Conservation (phyloP, 1,139 yeast genomes). For the Blastobotrys persicus region DNA sequence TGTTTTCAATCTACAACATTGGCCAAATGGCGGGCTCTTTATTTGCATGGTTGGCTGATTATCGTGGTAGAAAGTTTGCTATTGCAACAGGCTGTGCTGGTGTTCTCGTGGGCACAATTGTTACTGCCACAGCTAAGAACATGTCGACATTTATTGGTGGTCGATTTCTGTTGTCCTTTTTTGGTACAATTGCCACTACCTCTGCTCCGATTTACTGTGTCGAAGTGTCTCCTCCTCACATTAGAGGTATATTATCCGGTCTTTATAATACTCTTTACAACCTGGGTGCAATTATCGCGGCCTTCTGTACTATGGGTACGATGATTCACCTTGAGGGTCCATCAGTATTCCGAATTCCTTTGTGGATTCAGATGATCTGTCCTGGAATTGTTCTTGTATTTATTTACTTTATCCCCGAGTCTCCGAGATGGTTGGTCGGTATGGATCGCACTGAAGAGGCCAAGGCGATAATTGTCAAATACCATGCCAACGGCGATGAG, state of each 20-base stretch:
- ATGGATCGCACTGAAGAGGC: constrained; percentile 46
- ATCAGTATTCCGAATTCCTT: constrained; percentile 15
- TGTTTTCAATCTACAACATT: constrained; percentile 22
- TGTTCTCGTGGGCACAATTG: constrained; percentile 21
- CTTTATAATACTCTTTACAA: constrained; percentile 18
- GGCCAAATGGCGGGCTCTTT: constrained; percentile 26
- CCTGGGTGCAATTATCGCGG: constrained; percentile 20
- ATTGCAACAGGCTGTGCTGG: constrained; percentile 21
- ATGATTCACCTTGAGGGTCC: constrained; percentile 9
- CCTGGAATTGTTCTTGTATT: constrained; percentile 11
- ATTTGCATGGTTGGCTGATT: constrained; percentile 18
- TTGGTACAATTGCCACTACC: constrained; percentile 14
- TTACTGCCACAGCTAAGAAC: constrained; percentile 17
- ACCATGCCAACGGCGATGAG: constrained; percentile 10
- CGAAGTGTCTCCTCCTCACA: constrained; percentile 37
- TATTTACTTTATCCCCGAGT: constrained; percentile 54
- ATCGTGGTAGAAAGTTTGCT: constrained; percentile 19
- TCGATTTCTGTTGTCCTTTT: constrained; percentile 20
- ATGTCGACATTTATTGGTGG: constrained; percentile 15
- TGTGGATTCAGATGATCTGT: constrained; percentile 19
- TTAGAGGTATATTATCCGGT: constrained; percentile 41
- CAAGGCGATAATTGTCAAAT: constrained; percentile 33
- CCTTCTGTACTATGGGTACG: constrained; percentile 17
- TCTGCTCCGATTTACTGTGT: constrained; percentile 24
- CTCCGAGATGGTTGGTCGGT: constrained; percentile 58